Conservation (phyloP, 2,329 filamentous ascomycete species). For the Hypomyces perniciosus region DNA sequence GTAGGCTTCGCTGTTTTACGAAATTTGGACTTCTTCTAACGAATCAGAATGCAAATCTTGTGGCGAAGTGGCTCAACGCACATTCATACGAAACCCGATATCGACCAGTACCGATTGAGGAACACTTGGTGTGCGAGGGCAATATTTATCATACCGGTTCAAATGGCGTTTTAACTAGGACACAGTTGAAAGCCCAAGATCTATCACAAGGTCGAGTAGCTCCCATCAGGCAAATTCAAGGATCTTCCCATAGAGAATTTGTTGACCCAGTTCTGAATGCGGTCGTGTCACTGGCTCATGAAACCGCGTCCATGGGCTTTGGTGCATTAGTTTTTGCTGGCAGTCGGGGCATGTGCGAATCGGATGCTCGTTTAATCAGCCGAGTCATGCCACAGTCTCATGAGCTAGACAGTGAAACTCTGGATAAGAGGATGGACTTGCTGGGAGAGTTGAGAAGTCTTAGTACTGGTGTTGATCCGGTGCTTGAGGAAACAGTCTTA, state of each 20-base stretch:
- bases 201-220: constrained; percentile 30
- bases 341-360: constrained; percentile 62
- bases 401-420: constrained; percentile 40
- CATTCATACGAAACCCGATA: constrained; percentile 69
- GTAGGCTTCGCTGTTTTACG: constrained; percentile 36
- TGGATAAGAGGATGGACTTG: constrained; percentile 57
- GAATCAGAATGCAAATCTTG: constrained; percentile 58
- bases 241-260: constrained; percentile 56
- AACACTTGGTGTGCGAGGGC: constrained; percentile 67
- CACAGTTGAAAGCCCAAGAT: constrained; percentile 39
- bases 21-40: neutral
- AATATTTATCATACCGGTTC: constrained; percentile 55
- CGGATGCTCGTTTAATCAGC: constrained; percentile 61
- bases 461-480: constrained; percentile 58
- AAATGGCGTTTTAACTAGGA: constrained; percentile 52
- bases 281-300: constrained; percentile 62
- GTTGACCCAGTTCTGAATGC: constrained; percentile 61
- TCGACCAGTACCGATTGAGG: constrained; percentile 67
- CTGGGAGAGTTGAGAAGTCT: constrained; percentile 61
- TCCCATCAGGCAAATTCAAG: constrained; percentile 43
- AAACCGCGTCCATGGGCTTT: constrained; percentile 62
- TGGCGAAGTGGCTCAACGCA: constrained; percentile 64
- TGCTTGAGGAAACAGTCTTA: constrained; percentile 57
- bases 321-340: constrained; percentile 70
- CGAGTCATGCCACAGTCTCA: constrained; percentile 53